Evolutionary conservation across 108 stramenopile genomes (phyloP).

Genomic region (Halocafeteria seosinensis): DNA sequence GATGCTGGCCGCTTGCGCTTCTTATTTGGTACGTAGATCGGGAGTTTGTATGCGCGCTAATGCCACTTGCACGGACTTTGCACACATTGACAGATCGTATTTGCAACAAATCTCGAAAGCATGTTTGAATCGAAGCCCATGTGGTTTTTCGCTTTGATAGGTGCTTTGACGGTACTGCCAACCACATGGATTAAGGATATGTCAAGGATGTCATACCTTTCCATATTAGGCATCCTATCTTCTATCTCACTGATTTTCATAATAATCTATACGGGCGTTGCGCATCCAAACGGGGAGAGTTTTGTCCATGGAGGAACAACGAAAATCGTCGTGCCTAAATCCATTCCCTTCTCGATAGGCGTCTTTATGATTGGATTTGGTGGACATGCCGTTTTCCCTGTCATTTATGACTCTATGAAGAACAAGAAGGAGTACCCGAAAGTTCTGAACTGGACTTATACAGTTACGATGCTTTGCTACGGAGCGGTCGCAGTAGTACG

Average conservation of each 20-base stretch:
- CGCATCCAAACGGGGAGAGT: too few relatives aligned
- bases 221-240: background rate
- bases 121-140: too few relatives aligned
- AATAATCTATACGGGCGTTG: background rate
- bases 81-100: too few relatives aligned
- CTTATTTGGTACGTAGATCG: too few relatives aligned
- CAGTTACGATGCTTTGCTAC: background rate
- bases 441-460: background rate
- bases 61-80: too few relatives aligned
- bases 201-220: background rate
- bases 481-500: background rate
- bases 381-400: background rate
- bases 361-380: background rate
- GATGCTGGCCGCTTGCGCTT: background rate
- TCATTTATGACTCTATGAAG: background rate
- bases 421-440: background rate
- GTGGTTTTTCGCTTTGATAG: background rate
- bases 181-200: background rate
- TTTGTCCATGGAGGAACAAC: too few relatives aligned
- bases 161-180: background rate
- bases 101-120: too few relatives aligned
- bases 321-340: too few relatives aligned
- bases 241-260: background rate
- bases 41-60: too few relatives aligned
- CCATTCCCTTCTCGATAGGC: background rate